Base-by-base conservation (phyloP, 257 asterid genomes). In the Solanum raphanifolium region DNA sequence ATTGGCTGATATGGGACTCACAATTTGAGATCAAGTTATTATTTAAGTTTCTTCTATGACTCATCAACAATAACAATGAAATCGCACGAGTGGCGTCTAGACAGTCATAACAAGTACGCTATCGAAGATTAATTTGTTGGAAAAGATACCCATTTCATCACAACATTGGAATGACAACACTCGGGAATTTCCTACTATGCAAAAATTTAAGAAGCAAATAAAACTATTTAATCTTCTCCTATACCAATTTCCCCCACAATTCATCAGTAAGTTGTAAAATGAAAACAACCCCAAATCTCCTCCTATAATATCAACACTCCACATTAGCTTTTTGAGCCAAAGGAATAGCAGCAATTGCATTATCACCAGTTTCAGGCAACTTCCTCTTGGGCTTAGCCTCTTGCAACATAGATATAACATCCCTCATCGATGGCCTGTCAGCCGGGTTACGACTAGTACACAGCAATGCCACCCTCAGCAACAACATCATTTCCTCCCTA, bases 381-480 rank as follows among this genome's bases (percentile, higher is more conserved):
- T 97, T 97, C 79, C 98, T 91, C 76, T 89, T 93, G 1, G 98
- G 99, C 86, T 87, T 92, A 58, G 98, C 98, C 91, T 92, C 98
- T 31, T 91, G 95, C 92, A 97, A 83, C 99, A 95, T 95, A 5
- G 98, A 93, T 21, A 97, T 91, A 1, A 95, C 99, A 73, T 95
- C 99, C 88, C 99, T 92, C 99, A 95, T 97, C 7, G 98, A 92
- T 39, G 99, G 99, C 7, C 99, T 94, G 12, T 97, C 98, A 0
- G 94, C 93, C 18, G 98, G 99, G 88, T 95, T 95, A 71, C 93
- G 90, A 48, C 98, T 93, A 4, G 98, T 97, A 90, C 99, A 97
- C 1, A 97, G 82, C 92, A 97, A 90, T 7, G 99, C 99, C 13
- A 97, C 92, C 92, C 97, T 93, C 9, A 97, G 92, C 35, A 97